Conservation (phyloP, 129 eudicot species). For the carrot (Daucus carota) region DH1_v3.0 NC_030386.2:21039001-21039500, state of each 20-base stretch:
- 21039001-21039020: too few species aligned
- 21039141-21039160: neutral
- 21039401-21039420: neutral
- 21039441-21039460: constrained; percentile 27
- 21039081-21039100: too few species aligned
- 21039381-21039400: neutral
- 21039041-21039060: too few species aligned
- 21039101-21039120: neutral
- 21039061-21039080: too few species aligned
- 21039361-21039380: neutral
- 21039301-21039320: neutral
- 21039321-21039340: neutral
- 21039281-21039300: neutral
- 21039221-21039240: too few species aligned
- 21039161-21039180: too few species aligned
- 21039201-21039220: too few species aligned
- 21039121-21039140: neutral
- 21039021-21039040: too few species aligned
- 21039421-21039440: constrained; percentile 28
- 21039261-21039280: neutral
- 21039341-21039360: neutral
- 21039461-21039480: constrained; percentile 36
- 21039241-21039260: neutral
- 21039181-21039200: too few species aligned
- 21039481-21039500: constrained; percentile 37